Base-by-base conservation (phyloP, 805 yeast genomes). In the Suhomyces sp. region DNA sequence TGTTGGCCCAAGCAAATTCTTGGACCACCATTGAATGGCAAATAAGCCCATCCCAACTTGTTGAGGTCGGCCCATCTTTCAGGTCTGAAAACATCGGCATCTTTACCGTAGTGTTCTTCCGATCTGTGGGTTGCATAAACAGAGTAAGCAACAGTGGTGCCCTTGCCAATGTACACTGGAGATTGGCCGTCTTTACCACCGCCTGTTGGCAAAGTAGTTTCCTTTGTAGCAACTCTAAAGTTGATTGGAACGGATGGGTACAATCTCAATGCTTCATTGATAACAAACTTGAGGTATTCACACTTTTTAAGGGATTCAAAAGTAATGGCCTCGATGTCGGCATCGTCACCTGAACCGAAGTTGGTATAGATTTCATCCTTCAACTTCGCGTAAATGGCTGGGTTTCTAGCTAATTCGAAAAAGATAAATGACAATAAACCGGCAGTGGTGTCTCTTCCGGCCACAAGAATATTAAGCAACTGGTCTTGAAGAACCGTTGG, bases 51-150 rank as follows among this genome's bases (percentile, higher is more conserved):
- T 6, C 67, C 68, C 43, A 57, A 57, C 54, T 60, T 63, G 27
- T 53, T 54, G 33, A 41, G 39, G 19, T 51, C 56, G 13, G 53
- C 57, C 68, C 68, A 64, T 51, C 68, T 58, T 49, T 63, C 67
- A 6, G 68, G 68, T 13, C 46, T 51, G 55, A 64, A 64, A 9
- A 50, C 63, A 2, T 46, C 53, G 10, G 67, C 56, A 31, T 63
- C 65, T 47, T 61, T 52, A 10, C 68, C 68, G 47, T 61, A 63
- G 39, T 25, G 49, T 21, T 56, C 65, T 41, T 60, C 50, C 46
- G 63, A 54, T 53, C 81, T 73, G 58, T 80, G 84, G 58, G 78
- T 72, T 13, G 72, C 60, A 55, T 71, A 73, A 15, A 75, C 61
- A 9, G 53, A 45, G 55, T 63, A 64, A 6, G 56, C 54, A 19